Base-by-base conservation (phyloP, 306 rosid species). In the Mimosa pudica region DNA sequence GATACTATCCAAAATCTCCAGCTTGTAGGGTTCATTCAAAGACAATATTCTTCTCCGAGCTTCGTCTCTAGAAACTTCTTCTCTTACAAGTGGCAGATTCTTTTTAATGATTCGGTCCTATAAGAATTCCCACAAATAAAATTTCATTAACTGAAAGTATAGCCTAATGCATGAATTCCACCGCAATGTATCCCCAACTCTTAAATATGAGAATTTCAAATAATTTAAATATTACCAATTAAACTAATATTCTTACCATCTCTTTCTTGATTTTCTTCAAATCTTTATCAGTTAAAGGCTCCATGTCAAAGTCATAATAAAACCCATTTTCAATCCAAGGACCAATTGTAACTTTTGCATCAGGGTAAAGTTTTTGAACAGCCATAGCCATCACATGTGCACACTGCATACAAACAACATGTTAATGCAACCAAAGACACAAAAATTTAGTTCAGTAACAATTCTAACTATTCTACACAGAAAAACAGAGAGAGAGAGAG, bases 341-440 rank as follows among this genome's bases (percentile, higher is more conserved):
- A 42, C 99, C 99, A 73, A 93, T 95, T 2, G 99, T 95, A 73
- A 93, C 99, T 86, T 95, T 95, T 5, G 99, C 99, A 79, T 93
- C 83, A 20, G 98, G 98, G 81, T 66, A 93, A 76, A 93, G 92
- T 86, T 91, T 93, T 84, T 95, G 98, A 86, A 95, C 99, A 11
- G 98, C 99, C 99, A 95, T 95, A 67, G 99, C 99, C 99, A 95
- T 95, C 79, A 95, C 99, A 87, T 95, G 99, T 3, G 98, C 99
- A 85, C 98, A 93, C 99, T 93, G 75, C 79, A 77, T 36, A 47
- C 16, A 57, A 57, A 24, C 63, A 83, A 55, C 66, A 63, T 73
- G 30, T 84, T 71, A 84, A 71, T 63, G 74, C 76, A 73, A 73
- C 66, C 60, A 70, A 63, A 61, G 30, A 66, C 32, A 57, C 3